Base-by-base conservation (phyloP, 306 rosid species). In the Dalbergia cultrata region DNA sequence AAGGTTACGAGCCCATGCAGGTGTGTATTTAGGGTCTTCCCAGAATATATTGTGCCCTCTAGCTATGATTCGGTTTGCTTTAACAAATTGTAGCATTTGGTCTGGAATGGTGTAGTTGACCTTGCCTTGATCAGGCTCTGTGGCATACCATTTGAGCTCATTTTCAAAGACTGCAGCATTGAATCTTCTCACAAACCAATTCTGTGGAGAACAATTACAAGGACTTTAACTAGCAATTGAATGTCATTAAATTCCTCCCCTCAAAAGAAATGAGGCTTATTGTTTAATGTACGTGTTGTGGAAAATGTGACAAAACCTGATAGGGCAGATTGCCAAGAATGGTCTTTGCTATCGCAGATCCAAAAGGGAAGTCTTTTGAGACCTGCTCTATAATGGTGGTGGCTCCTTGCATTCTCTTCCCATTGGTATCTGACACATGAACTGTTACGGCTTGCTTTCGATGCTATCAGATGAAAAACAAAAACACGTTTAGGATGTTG, bases 21-120 rank as follows among this genome's bases (percentile, higher is more conserved):
- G 97, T 0, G 82, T 85, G 89, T 91, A 93, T 22, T 75, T 81
- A 6, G 99, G 99, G 71, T 91, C 98, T 84, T 95, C 98, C 99
- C 99, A 95, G 67, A 95, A 91, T 56, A 95, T 91, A 44, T 95
- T 95, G 88, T 95, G 99, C 17, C 99, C 98, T 88, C 97, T 87
- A 12, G 92, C 92, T 54, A 80, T 71, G 61, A 95, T 87, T 72
- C 83, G 86, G 82, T 93, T 91, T 47, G 97, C 83, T 9, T 94
- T 72, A 47, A 90, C 70, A 26, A 95, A 95, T 13, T 89, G 85
- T 78, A 95, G 13, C 99, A 95, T 93, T 41, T 81, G 85, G 56
- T 95, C 98, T 53, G 98, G 76, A 61, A 81, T 75, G 33, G 85
- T 88, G 86, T 95, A 93, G 70, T 91, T 83, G 26, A 87, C 54